Percentiles rank a stretch among this genome's conserved stretches.
Evolutionary conservation across 179 eudicot species (phyloP).

Genomic region (Beta macrorhiza): DNA sequence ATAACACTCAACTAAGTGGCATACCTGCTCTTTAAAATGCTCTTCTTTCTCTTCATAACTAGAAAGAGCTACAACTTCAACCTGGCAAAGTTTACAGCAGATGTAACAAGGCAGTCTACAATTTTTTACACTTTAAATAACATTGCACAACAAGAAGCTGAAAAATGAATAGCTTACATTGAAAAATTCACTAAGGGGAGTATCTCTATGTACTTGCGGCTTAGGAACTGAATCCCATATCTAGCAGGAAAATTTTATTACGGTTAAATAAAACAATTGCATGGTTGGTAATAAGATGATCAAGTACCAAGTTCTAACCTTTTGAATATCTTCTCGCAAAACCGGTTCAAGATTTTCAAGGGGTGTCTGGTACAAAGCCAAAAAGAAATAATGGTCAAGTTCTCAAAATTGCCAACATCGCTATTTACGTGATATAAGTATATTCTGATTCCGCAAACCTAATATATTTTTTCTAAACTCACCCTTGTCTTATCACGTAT

Average conservation of each 20-base stretch:
- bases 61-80: constrained; percentile 92
- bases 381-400: constrained; percentile 16
- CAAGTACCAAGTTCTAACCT: constrained; percentile 44
- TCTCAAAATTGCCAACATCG: background rate
- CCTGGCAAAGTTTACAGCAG: constrained; percentile 44
- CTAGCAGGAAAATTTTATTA: constrained; percentile 33
- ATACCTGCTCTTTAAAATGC: constrained; percentile 92
- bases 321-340: constrained; percentile 92
- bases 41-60: constrained; percentile 98
- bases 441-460: background rate
- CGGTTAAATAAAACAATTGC: constrained; percentile 5
- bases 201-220: constrained; percentile 86
- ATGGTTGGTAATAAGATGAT: background rate
- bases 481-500: constrained; percentile 99
- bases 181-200: constrained; percentile 91
- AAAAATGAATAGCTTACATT: constrained; percentile 58
- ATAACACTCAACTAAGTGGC: background rate
- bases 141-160: background rate
- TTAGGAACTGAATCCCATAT: constrained; percentile 98
- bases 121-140: background rate
- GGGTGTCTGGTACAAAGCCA: constrained; percentile 65
- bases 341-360: constrained; percentile 94
- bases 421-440: background rate
- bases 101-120: constrained; percentile 15
- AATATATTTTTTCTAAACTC: constrained; percentile 17